These are phyloP conservation scores for Didymella pomorum DNA, from an alignment of 2,329 filamentous ascomycete species.

Conservation along the genomic window DNA sequence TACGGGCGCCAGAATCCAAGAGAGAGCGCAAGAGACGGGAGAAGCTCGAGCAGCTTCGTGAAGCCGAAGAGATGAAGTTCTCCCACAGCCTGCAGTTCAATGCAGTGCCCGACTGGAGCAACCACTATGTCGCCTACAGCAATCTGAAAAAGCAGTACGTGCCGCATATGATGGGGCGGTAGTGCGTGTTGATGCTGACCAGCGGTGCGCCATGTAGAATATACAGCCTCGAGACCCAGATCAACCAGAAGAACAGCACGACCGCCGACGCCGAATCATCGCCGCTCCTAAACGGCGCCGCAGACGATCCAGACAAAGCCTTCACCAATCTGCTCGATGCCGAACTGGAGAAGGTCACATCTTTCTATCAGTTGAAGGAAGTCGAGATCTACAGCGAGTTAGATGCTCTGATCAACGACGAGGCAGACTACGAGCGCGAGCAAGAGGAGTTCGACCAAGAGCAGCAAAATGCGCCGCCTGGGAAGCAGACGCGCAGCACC, in stretches of 20 bases:
- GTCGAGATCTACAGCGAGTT: constrained; percentile 84
- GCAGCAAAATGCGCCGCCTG: constrained; percentile 49
- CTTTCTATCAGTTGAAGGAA: constrained; percentile 91
- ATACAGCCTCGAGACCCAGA: constrained; percentile 89
- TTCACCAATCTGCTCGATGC: constrained; percentile 84
- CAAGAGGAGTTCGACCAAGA: constrained; percentile 48
- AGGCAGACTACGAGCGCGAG: constrained; percentile 71
- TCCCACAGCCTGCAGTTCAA: constrained; percentile 99
- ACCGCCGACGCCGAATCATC: constrained; percentile 78
- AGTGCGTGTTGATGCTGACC: constrained; percentile 28
- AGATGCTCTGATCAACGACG: constrained; percentile 76
- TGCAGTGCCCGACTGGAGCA: constrained; percentile 99
- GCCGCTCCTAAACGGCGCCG: constrained; percentile 74
- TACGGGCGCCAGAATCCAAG: constrained; percentile 30
- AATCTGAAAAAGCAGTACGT: constrained; percentile 97
- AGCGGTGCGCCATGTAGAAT: constrained; percentile 66
- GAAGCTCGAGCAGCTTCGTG: constrained; percentile 75
- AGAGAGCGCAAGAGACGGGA: constrained; percentile 59
- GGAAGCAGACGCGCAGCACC: constrained; percentile 52
- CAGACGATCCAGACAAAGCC: constrained; percentile 76
- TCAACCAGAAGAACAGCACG: constrained; percentile 66
- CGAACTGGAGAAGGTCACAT: constrained; percentile 92
- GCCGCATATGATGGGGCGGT: neutral
- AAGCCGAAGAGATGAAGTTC: constrained; percentile 96
- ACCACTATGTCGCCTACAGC: constrained; percentile 96